phyloP scores from a whole-genome alignment of 805 yeast species.

The Teunomyces stri region DNA sequence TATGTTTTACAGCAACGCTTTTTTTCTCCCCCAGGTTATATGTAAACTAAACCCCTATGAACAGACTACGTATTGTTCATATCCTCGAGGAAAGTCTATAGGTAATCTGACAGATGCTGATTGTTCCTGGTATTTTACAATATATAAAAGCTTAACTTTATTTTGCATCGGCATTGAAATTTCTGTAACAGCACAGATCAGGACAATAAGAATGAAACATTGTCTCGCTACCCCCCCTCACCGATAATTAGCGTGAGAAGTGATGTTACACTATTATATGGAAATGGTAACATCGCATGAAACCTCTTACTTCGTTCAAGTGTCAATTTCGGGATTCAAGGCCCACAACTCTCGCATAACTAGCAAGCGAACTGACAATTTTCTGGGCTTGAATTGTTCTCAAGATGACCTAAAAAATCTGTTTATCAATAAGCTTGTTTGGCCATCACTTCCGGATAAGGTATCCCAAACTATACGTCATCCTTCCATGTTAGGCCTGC shows the following conservation, averaged over 20 bases:
- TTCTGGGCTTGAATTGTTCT: not conserved
- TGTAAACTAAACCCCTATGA: not conserved
- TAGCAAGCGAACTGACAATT: not conserved
- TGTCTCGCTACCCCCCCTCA: not conserved
- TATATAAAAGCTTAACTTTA: not conserved
- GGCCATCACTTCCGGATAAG: not conserved
- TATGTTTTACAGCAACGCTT: not conserved
- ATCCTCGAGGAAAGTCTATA: not conserved
- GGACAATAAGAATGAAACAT: not conserved
- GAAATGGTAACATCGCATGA: not conserved
- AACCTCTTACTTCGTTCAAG: not conserved
- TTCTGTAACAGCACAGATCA: not conserved
- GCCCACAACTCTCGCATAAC: not conserved
- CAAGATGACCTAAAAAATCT: not conserved
- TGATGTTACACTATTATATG: not conserved
- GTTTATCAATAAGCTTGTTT: not conserved
- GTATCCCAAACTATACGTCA: not conserved
- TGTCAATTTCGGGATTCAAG: not conserved
- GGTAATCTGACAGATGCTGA: not conserved
- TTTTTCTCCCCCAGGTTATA: not conserved
- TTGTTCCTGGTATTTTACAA: not conserved
- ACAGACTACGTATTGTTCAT: not conserved
- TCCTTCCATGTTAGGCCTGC: not conserved
- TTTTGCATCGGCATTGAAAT: not conserved
- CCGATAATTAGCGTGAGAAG: not conserved